Percentiles rank a stretch among this genome's conserved stretches.
Conservation (phyloP, 106 monocot species). For the Acorus calamus region DNA sequence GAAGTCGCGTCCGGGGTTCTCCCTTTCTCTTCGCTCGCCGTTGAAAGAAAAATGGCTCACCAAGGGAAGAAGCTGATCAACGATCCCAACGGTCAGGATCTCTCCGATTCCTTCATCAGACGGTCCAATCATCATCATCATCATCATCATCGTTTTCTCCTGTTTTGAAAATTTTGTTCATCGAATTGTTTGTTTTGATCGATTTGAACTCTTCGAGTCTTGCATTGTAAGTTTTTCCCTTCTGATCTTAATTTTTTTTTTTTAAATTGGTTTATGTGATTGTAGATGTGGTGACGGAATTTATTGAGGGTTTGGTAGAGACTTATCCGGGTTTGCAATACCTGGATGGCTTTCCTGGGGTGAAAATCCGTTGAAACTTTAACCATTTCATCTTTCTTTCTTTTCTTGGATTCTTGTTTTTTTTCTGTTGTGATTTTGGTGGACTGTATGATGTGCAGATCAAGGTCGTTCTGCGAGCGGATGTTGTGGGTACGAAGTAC, state of each 20-base stretch:
- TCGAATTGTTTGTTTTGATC: too few relatives aligned
- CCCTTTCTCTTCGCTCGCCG: too few relatives aligned
- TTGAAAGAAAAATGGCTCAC: conserved; percentile 26
- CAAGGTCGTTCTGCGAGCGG: conserved; percentile 91
- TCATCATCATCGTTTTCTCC: too few relatives aligned
- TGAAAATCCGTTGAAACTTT: conserved; percentile 3
- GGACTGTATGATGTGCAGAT: conserved; percentile 38
- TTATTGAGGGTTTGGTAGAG: conserved; percentile 90
- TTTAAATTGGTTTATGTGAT: not conserved
- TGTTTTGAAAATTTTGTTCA: not conserved
- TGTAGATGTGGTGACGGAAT: conserved; percentile 90
- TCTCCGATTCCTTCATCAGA: not conserved
- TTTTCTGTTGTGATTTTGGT: not conserved
- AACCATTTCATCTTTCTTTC: too few relatives aligned
- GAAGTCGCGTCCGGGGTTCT: too few relatives aligned
- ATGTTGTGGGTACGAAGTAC: conserved; percentile 36
- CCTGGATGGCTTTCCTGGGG: conserved; percentile 93
- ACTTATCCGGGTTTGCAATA: conserved; percentile 90
- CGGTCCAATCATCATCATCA: not conserved
- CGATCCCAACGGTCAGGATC: conserved; percentile 40
- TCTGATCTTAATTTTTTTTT: conserved; percentile 1
- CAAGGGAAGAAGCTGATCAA: conserved; percentile 75
- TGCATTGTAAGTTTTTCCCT: not conserved
- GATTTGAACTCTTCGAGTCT: too few relatives aligned
- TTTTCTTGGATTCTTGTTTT: not conserved